Evolutionary conservation across 2,329 filamentous ascomycete genomes (phyloP), one percentile per base, ranked within the genome.

Genomic region (Curvularia eragrostidis): DNA sequence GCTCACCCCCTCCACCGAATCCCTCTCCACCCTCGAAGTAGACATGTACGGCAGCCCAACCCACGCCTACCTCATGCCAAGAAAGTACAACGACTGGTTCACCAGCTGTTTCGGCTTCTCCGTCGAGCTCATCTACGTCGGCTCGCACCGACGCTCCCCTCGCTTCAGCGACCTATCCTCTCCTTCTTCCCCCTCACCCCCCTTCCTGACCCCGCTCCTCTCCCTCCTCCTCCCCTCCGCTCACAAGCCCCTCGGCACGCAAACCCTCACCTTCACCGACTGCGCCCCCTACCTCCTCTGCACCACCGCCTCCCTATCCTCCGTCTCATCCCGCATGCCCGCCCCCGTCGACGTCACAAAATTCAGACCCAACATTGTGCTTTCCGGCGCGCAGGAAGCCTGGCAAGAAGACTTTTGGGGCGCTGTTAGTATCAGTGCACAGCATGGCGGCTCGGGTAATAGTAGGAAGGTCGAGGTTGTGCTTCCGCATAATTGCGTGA

Each of bases 241-340:
- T 9, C 54, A 66, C 75, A 44, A 58, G n/a, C n/a, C n/a, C n/a
- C 60, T 32, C 67, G 58, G 48, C 51, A 62, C 48, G 52, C 54
- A 69, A 21, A 82, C 21, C 21, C 47, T 94, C 42, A 86, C 85
- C 2, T 95, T 94, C 76, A 85, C 87, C 38, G 91, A 95, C 75
- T 85, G 85, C 62, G 90, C 91, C 1, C 89, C 91, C 0, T 90
- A 90, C 72, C 83, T 97, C 13, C 76, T 97, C 23, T 83, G 89
- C 5, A 91, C 88, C 0, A 82, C 87, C 59, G 83, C 86, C 2
- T 95, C 90, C 1, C 82, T 93, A n/a, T 77, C 81, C 19, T 83
- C 91, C 65, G 84, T 96, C 46, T 86, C n/a, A n/a, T n/a, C n/a
- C n/a, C n/a, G n/a, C n/a, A n/a, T n/a, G n/a, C n/a, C n/a, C 47